Percentiles rank a stretch among this genome's conserved stretches.
Evolutionary conservation across 768 basidiomycete species (phyloP).

Genomic region (Pisolithus microcarpus): DNA sequence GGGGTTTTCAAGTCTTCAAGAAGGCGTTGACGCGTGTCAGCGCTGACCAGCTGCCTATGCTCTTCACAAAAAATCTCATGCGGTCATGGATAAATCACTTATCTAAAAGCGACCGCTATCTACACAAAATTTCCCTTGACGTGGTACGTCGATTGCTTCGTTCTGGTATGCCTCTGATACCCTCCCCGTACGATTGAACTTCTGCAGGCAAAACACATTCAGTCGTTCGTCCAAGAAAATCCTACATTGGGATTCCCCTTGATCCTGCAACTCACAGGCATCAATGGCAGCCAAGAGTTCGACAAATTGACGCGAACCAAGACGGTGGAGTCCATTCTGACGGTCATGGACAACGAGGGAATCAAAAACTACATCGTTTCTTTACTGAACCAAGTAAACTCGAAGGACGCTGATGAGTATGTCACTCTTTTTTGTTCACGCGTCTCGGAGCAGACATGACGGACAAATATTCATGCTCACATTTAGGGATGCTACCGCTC

Average conservation of each 20-base stretch:
- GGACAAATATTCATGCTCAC: neutral
- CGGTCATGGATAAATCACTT: conserved; percentile 96
- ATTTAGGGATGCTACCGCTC: conserved; percentile 37
- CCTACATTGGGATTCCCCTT: conserved; percentile 79
- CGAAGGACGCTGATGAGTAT: conserved; percentile 37
- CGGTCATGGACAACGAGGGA: conserved; percentile 63
- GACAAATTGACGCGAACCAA: conserved; percentile 90
- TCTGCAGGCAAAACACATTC: conserved; percentile 64
- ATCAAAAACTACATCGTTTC: conserved; percentile 72
- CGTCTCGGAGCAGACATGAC: conserved; percentile 9
- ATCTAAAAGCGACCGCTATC: conserved; percentile 76
- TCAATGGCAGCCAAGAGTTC: conserved; percentile 80
- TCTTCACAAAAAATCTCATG: conserved; percentile 95
- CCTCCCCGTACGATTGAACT: neutral
- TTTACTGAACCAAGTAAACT: conserved; percentile 55
- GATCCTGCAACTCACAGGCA: conserved; percentile 77
- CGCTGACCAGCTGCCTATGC: conserved; percentile 64
- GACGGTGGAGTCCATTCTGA: conserved; percentile 79
- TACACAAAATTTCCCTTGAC: conserved; percentile 83
- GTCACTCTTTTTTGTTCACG: conserved; percentile 6
- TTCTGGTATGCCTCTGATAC: neutral
- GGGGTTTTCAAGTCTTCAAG: conserved; percentile 92
- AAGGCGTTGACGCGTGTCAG: conserved; percentile 65
- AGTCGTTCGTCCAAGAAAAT: conserved; percentile 63
- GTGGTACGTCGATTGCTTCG: conserved; percentile 44